Base-by-base conservation (phyloP, 2,329 filamentous ascomycete species). In the Arthroderma uncinatum region DNA sequence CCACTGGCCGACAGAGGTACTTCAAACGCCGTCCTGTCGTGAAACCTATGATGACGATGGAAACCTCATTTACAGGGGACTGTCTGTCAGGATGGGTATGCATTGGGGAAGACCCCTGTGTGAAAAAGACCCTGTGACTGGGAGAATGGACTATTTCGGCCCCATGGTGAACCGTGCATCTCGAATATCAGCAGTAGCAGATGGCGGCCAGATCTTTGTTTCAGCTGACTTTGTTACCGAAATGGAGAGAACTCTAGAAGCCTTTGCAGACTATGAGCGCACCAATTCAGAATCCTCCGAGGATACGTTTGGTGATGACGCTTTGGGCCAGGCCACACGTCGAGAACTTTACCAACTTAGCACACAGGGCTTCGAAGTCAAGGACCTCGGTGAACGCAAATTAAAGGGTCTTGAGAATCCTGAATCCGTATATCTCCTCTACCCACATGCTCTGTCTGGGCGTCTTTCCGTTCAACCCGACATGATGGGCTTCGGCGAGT, bases 121-220 rank as follows among this genome's bases (percentile, higher is more conserved):
- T 68, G 93, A 98, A 71, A 87, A 86, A 53, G 93, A 98, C 71
- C 93, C 93, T 0, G 91, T 98, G 53, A 98, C 93, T 1, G 86
- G 91, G 58, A 89, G 93, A 61, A 98, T 98, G 93, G 93, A 98
- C 67, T 98, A 98, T 74, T 98, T 97, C 69, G 93, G 93, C 0
- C 93, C 93, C 12, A 98, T 98, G 90, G 93, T 98, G 66, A 98
- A 98, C 74, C 91, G 94, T 67, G 89, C 93, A 0, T 87, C 93
- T 14, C 87, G 93, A 74, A 95, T 98, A 62, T 93, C 89, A 5
- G 86, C 89, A 21, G 91, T 95, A 44, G 93, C 93, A 36, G 93
- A 98, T 69, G 93, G 93, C 60, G 93, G 93, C 0, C 92, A 98
- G 70, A 96, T 97, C 62, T 93, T 92, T 0, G 93, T 97, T 1